Conservation (phyloP, 352 stramenopile species). For the Thalassiosira hispida region DNA sequence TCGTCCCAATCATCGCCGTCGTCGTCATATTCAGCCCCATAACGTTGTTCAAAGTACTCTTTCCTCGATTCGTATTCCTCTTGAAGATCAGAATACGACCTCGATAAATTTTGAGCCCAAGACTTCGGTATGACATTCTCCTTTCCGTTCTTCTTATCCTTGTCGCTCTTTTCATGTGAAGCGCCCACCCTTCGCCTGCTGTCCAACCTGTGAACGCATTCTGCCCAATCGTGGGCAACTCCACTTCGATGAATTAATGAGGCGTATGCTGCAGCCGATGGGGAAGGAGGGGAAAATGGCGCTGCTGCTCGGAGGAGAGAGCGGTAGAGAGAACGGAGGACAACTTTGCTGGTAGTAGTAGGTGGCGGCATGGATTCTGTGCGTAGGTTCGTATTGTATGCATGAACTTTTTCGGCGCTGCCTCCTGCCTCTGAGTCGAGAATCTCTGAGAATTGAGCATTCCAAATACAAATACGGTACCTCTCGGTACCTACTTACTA, state of each 20-base stretch:
- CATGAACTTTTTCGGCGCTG: too few relatives aligned
- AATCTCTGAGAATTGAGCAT: too few relatives aligned
- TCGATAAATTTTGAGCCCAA: slow-evolving; percentile 47
- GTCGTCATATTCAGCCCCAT: slow-evolving; percentile 15
- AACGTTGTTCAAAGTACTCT: slow-evolving; percentile 13
- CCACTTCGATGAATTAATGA: slow-evolving; percentile 67
- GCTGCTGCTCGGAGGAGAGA: slow-evolving; percentile 62
- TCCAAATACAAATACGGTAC: too few relatives aligned
- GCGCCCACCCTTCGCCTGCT: not conserved
- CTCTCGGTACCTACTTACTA: too few relatives aligned
- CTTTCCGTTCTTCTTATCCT: not conserved
- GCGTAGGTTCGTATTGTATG: too few relatives aligned
- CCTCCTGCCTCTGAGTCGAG: too few relatives aligned
- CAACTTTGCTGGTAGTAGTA: not conserved
- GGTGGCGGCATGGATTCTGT: not conserved
- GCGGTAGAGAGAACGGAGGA: slow-evolving; percentile 62
- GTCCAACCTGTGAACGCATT: slow-evolving; percentile 35
- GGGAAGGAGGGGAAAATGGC: slow-evolving; percentile 56
- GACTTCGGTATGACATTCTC: slow-evolving; percentile 22
- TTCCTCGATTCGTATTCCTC: slow-evolving; percentile 27
- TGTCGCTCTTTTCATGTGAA: not conserved
- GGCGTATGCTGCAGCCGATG: slow-evolving; percentile 41
- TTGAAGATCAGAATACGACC: slow-evolving; percentile 41
- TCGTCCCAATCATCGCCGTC: slow-evolving; percentile 19
- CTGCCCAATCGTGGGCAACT: slow-evolving; percentile 55